These are phyloP conservation scores for Schizothecium vesticola DNA, from an alignment of 495 filamentous ascomycete species.

Conservation along the genomic window DNA sequence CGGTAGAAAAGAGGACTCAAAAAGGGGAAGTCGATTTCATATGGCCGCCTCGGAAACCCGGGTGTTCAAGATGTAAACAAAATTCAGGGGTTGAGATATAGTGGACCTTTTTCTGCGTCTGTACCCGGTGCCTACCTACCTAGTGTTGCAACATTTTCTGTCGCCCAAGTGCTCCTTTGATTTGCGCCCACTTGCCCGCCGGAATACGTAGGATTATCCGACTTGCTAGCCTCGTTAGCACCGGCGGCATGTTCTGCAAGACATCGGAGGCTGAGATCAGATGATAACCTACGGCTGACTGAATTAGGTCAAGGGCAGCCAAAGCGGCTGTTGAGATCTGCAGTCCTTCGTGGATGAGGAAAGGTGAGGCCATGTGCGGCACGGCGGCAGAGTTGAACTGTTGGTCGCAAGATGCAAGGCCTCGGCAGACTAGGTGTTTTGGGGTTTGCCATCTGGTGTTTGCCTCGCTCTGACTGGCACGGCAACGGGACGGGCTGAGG, in stretches of 20 bases:
- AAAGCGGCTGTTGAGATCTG: not conserved
- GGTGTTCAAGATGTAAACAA: not conserved
- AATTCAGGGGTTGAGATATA: not conserved
- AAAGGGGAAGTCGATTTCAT: not conserved
- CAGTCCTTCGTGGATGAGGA: not conserved
- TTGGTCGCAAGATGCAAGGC: not conserved
- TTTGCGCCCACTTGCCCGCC: no score
- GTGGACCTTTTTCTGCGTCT: no score
- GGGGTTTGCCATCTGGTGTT: not conserved
- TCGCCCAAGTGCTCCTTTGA: not conserved
- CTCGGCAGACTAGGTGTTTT: not conserved
- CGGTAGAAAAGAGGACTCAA: not conserved
- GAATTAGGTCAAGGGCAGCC: not conserved
- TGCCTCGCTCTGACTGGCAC: not conserved
- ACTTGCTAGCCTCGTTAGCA: not conserved
- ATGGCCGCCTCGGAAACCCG: no score
- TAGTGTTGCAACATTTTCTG: no score
- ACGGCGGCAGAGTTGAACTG: not conserved
- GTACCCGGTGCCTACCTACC: no score
- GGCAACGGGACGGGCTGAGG: not conserved
- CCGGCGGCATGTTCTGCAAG: not conserved
- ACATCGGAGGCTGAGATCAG: not conserved
- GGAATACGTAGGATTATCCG: not conserved
- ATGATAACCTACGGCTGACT: not conserved
- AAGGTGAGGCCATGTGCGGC: not conserved